A percentile compares a stretch with the other conserved stretches of the same genome.
phyloP scores from a whole-genome alignment of 164 flowering plant genomes.

The Liriodendron chinense region DNA sequence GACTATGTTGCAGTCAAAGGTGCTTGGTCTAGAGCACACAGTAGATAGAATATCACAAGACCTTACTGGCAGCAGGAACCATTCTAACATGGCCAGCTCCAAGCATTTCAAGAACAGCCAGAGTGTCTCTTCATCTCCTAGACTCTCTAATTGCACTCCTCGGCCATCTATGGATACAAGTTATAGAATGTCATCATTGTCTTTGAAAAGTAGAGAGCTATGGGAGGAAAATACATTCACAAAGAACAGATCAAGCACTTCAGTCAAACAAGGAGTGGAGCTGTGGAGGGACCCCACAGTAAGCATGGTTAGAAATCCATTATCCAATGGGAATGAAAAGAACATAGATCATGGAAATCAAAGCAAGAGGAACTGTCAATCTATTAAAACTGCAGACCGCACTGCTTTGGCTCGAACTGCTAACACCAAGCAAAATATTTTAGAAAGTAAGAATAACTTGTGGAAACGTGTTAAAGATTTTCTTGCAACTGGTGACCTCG shows the following conservation, averaged over 20 bases:
- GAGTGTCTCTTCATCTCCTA: slow-evolving; percentile 45
- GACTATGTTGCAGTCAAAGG: slow-evolving; percentile 65
- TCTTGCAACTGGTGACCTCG: slow-evolving; percentile 62
- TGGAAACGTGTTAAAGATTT: slow-evolving; percentile 54
- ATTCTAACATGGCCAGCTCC: slow-evolving; percentile 31
- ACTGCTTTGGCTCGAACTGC: slow-evolving; percentile 20
- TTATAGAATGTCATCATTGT: slow-evolving; percentile 31
- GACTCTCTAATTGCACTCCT: slow-evolving; percentile 59
- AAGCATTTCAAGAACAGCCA: slow-evolving; percentile 39
- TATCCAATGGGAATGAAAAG: slow-evolving; percentile 26
- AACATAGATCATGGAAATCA: slow-evolving; percentile 25
- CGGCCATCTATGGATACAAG: slow-evolving; percentile 58
- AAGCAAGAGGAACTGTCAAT: slow-evolving; percentile 20
- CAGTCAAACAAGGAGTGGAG: slow-evolving; percentile 33
- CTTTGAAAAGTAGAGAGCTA: slow-evolving; percentile 32
- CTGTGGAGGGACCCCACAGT: slow-evolving; percentile 33
- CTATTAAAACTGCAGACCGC: slow-evolving; percentile 30
- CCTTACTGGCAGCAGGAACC: slow-evolving; percentile 28
- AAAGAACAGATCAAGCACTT: slow-evolving; percentile 33
- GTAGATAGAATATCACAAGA: slow-evolving; percentile 52
- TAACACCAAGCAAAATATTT: slow-evolving; percentile 19
- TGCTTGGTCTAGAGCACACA: slow-evolving; percentile 53
- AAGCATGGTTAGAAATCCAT: slow-evolving; percentile 29
- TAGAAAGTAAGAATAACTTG: slow-evolving; percentile 31
- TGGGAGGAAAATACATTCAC: slow-evolving; percentile 41